Evolutionary conservation across 202 grass and related monocot genomes (phyloP), one percentile per base, ranked within the genome.

Genomic region (Panicum hallii): DNA sequence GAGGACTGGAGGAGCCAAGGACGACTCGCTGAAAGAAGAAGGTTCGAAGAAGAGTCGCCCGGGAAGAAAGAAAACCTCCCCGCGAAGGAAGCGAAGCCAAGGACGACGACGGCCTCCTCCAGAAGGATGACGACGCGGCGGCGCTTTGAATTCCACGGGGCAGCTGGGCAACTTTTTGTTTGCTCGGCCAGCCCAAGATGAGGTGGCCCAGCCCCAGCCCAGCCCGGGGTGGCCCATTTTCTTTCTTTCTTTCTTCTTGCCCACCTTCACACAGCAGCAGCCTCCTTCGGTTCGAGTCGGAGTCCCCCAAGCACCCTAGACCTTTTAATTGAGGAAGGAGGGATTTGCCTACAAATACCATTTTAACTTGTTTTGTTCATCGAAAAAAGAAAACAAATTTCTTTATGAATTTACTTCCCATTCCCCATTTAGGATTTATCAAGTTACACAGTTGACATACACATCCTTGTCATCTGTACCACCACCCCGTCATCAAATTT

Each of bases 401-500:
- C 54, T 44, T 28, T 28, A 61, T 41, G 22, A 60, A 77, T 55
- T 15, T 14, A 69, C 23, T 71, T 47, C 52, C 67, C 41, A 47
- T 71, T 72, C 52, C 6, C 8, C 40, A 56, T 70, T 79, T 44
- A 71, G 10, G 67, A 57, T 44, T 70, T 7, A 71, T 46, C 5
- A 12, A 45, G 11, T 82, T 45, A 71, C 9, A 82, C 52, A 82
- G 40, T 34, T 67, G 22, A 9, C 15, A 74, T 63, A 22, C 44
- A 83, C 22, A 50, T 50, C 11, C 56, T 50, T 73, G 56, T 54
- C 34, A 78, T 83, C 23, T 72, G 79, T 78, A 53, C 65, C 36
- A 78, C 55, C 22, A 64, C 55, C 45, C 19, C 36, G 64, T 77
- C 66, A 70, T 15, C 85, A 34, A 34, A 11, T 73, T 73, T 53